Evolutionary conservation across 192 early-diverging fungal genomes (phyloP), one percentile per base, ranked within the genome.

Genomic region (Neocallimastix lanati): DNA sequence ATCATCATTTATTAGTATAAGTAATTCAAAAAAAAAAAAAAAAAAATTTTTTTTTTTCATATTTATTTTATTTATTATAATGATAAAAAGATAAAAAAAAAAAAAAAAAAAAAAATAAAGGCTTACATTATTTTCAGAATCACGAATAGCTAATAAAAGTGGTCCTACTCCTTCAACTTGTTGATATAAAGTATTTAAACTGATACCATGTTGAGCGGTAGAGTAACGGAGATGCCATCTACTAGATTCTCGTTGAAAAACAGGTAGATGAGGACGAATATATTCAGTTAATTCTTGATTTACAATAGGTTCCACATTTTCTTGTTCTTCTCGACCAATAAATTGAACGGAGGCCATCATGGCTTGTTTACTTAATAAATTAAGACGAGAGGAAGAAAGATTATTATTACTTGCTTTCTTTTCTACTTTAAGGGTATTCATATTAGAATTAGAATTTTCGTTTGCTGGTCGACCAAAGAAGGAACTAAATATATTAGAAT

Each of bases 191-290:
- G 96, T 96, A 78, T 92, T 86, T 77, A 99, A 85, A 82, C 92
- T 93, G 78, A 95, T 94, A 3, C 97, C 97, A 82, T 99, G 95
- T 82, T 96, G 93, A 78, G 96, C 95, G 76, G 96, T 87, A 58
- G 92, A 93, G 84, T 99, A 99, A 5, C 95, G 82, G 29, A 99
- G 87, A 15, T 83, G 88, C 94, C 94, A 96, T 77, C 84, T 88
- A 33, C 89, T 84, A 3, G 93, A 85, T 81, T 96, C 87, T 33
- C 93, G 88, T 29, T 93, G 85, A 76, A 95, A 84, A 11, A 92
- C 89, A 4, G 96, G 95, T 50, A 99, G n/a, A 67, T 67, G 50
- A 2, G 50, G 50, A n/a, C 50, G 50, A 67, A 67, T 67, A n/a
- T 67, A 67, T 1, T 67, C 50, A 9, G 50, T 67, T n/a, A 67